Evolutionary conservation across 23 red algal species (phyloP), one percentile per base, ranked within the genome.

Genomic region (Gracilaria domingensis): DNA sequence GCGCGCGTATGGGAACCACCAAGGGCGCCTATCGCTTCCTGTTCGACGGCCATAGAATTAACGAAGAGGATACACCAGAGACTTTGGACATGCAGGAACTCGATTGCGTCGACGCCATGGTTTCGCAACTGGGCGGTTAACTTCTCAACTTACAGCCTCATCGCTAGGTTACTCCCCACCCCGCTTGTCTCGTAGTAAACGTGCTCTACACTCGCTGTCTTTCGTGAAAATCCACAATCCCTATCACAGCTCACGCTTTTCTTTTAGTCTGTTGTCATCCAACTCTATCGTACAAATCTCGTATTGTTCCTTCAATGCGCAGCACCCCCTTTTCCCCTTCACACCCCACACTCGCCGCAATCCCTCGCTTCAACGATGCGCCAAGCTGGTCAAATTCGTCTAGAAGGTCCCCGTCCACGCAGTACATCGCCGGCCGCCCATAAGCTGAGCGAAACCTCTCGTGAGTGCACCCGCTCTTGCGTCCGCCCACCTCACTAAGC

Each of bases 31-130:
- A 94, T 71, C 93, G 93, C 18, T 98, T 98, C 70, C 66, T 93
- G 44, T 98, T 98, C 59, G 97, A 98, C 74, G 97, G 97, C 34
- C 95, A 98, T 42, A 88, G 97, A 24, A 95, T 98, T 35, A 91
- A 95, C 53, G 89, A 93, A 26, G 53, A 92, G 26, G 93, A 98
- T 39, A 98, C 97, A 21, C 90, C 93, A 26, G 93, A 95, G 23
- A 78, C 72, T 7, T 56, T 98, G 42, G 93, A 95, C 14, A 95
- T 98, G 97, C 93, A 98, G 82, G 93, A 98, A 42, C 90, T 94
- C 58, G 97, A 98, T 75, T 89, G 66, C 24, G 93, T 98, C 75
- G 97, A 98, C 75, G 97, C 97, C 56, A 90, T 98, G 90, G 77
- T 98, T 44, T 98, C 88, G 78, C 96, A 98, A 76, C 88, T 95